These are phyloP conservation scores for Rhododendron vialii DNA, from an alignment of 148 eudicot genomes.

Conservation along the genomic window DNA sequence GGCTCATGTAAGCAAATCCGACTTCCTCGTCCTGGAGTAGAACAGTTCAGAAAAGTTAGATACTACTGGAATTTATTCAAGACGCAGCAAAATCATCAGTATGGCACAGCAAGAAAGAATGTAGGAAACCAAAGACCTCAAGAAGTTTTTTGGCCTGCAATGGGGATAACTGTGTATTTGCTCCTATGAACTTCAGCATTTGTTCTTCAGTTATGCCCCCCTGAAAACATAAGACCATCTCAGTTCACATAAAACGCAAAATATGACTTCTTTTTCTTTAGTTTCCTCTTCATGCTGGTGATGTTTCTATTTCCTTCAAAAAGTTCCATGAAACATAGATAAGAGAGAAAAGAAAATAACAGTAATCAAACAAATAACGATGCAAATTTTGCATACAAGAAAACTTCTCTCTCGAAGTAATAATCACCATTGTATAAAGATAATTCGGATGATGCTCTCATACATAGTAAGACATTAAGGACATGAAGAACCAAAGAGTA, in stretches of 20 bases:
- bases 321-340: background rate
- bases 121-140: conserved; percentile 51
- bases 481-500: background rate
- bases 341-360: background rate
- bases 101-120: conserved; percentile 2
- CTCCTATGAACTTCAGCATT: conserved; percentile 93
- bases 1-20: conserved; percentile 90
- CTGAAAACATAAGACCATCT: conserved; percentile 27
- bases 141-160: conserved; percentile 79
- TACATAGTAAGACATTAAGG: background rate
- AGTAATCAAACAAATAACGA: background rate
- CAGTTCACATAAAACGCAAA: background rate
- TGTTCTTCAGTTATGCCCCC: conserved; percentile 97
- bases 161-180: conserved; percentile 65
- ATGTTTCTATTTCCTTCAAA: background rate
- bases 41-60: conserved; percentile 16
- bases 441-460: background rate
- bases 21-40: conserved; percentile 64
- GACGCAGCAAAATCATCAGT: background rate
- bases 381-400: background rate
- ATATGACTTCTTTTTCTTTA: background rate
- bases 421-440: background rate
- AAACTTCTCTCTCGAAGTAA: background rate
- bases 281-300: background rate
- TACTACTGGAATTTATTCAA: background rate